Percentiles rank a stretch among this genome's conserved stretches.
Evolutionary conservation across 208 protist genomes (phyloP).

Genomic region (Trypanosoma theileri): DNA sequence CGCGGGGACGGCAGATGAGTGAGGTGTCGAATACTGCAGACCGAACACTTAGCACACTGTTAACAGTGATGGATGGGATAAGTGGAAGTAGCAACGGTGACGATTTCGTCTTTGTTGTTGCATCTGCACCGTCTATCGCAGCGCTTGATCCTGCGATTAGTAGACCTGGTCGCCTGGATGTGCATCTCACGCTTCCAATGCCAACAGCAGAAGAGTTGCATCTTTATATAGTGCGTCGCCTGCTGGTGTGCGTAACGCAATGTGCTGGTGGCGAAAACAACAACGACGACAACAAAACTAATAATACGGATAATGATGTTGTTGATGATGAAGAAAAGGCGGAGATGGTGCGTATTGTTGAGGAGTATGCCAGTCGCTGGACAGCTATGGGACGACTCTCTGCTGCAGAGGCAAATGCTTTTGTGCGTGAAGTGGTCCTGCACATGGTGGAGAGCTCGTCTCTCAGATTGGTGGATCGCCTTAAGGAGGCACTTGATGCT

Average conservation of each 20-base stretch:
- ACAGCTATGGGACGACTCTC: not conserved
- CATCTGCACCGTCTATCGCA: conserved; percentile 58
- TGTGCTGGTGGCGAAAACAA: not conserved
- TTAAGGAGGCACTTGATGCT: conserved; percentile 1
- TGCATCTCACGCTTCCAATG: conserved; percentile 59
- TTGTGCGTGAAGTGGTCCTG: conserved; percentile 34
- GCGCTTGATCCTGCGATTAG: conserved; percentile 83
- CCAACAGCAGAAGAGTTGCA: conserved; percentile 26
- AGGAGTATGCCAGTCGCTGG: conserved; percentile 17
- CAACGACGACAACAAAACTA: conserved; percentile 1
- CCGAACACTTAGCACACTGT: conserved; percentile 86
- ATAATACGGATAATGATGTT: not conserved
- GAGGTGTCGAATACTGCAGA: conserved; percentile 74
- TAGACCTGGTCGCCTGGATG: conserved; percentile 84
- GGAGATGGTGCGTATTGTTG: conserved; percentile 19
- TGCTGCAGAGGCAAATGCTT: conserved; percentile 31
- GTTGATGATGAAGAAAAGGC: conserved; percentile 5
- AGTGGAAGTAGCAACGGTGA: conserved; percentile 16
- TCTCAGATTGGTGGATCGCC: not conserved
- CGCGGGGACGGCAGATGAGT: conserved; percentile 44
- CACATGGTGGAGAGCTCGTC: conserved; percentile 9
- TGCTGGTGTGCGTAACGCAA: conserved; percentile 6
- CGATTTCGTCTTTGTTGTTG: conserved; percentile 74
- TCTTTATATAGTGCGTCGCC: conserved; percentile 16
- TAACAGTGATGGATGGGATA: conserved; percentile 93